Evolutionary conservation across 2,329 filamentous ascomycete species (phyloP).

Genomic region (Rachicladosporium sp.): DNA sequence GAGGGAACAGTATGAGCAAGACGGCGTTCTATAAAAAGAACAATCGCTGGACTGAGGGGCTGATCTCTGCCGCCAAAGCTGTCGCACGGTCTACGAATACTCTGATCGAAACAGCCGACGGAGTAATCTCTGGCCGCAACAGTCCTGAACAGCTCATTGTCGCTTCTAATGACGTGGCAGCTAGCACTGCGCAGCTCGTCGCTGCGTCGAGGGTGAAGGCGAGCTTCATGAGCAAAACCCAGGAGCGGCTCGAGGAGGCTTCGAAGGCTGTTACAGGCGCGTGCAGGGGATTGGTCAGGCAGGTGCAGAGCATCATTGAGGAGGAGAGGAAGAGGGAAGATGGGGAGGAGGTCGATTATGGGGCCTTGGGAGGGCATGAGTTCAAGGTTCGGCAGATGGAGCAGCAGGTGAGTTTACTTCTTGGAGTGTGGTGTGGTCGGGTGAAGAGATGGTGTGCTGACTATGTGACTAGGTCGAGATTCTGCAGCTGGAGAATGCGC

Average conservation of each 20-base stretch:
- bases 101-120: slow-evolving; percentile 94
- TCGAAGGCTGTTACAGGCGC: slow-evolving; percentile 86
- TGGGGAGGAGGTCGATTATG: slow-evolving; percentile 74
- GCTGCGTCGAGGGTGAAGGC: slow-evolving; percentile 94
- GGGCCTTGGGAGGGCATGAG: slow-evolving; percentile 78
- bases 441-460: too few species aligned
- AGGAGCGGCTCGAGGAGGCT: slow-evolving; percentile 80
- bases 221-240: slow-evolving; percentile 93
- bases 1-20: slow-evolving; percentile 59
- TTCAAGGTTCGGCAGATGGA: slow-evolving; percentile 99
- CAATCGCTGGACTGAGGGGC: slow-evolving; percentile 95
- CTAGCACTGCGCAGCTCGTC: slow-evolving; percentile 90
- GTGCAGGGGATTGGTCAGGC: slow-evolving; percentile 75
- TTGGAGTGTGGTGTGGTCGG: too few species aligned
- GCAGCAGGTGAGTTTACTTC: slow-evolving; percentile 64
- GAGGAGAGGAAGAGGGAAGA: slow-evolving; percentile 72
- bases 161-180: slow-evolving; percentile 91
- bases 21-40: slow-evolving; percentile 99
- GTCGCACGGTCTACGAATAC: slow-evolving; percentile 89
- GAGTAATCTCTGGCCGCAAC: slow-evolving; percentile 82
- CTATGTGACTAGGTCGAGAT: slow-evolving; percentile 66
- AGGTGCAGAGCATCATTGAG: slow-evolving; percentile 81
- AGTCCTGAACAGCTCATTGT: slow-evolving; percentile 95
- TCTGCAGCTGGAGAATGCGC: slow-evolving; percentile 78
- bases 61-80: slow-evolving; percentile 94